Evolutionary conservation across 2,329 filamentous ascomycete genomes (phyloP).

Genomic region (Aureobasidium mangrovei): DNA sequence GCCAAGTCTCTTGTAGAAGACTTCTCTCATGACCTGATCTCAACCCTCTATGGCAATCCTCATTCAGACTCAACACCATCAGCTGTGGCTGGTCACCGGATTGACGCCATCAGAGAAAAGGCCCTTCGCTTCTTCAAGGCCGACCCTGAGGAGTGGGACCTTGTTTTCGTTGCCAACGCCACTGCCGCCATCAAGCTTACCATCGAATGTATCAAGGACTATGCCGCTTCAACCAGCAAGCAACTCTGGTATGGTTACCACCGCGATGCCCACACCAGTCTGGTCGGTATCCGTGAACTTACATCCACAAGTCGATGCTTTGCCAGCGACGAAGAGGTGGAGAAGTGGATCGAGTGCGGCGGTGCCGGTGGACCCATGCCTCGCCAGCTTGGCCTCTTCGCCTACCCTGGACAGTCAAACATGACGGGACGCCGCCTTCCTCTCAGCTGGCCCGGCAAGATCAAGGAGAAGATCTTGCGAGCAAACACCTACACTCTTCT

Average conservation of each 20-base stretch:
- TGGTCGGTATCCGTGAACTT: constrained; percentile 69
- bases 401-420: constrained; percentile 87
- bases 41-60: constrained; percentile 78
- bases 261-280: constrained; percentile 73
- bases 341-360: constrained; percentile 51
- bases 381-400: constrained; percentile 48
- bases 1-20: constrained; percentile 70
- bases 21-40: constrained; percentile 71
- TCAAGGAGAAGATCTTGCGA: constrained; percentile 31
- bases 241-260: constrained; percentile 83
- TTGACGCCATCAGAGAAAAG: constrained; percentile 66
- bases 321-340: constrained; percentile 51
- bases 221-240: constrained; percentile 33
- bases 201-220: constrained; percentile 63
- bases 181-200: constrained; percentile 87
- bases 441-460: constrained; percentile 50
- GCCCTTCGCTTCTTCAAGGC: constrained; percentile 72
- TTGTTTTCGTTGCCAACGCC: constrained; percentile 87
- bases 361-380: constrained; percentile 25
- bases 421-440: constrained; percentile 76
- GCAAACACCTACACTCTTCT: constrained; percentile 57
- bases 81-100: constrained; percentile 61
- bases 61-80: constrained; percentile 80
- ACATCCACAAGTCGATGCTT: constrained; percentile 60
- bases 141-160: constrained; percentile 70